Evolutionary conservation across 495 filamentous ascomycete genomes (phyloP).

Genomic region (Penicillium daleae): DNA sequence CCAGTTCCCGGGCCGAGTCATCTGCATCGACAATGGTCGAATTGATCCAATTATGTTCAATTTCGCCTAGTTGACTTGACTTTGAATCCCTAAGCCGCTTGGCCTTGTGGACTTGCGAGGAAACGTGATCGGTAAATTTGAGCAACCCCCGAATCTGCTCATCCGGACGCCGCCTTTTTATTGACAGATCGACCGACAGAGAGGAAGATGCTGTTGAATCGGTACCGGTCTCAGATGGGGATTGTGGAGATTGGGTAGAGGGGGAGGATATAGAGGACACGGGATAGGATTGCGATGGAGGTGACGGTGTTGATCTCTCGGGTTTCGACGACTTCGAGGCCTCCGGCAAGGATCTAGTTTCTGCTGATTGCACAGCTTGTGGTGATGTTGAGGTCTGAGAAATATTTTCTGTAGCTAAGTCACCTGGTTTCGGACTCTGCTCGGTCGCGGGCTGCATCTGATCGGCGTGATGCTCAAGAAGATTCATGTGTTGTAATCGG

Average conservation of each 20-base stretch:
- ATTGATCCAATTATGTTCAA: conserved; percentile 26
- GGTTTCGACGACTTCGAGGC: neutral
- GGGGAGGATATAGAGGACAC: neutral
- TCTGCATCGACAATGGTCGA: conserved; percentile 19
- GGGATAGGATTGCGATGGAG: neutral
- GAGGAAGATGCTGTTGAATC: neutral
- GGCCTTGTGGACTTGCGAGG: conserved; percentile 7
- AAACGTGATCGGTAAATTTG: conserved; percentile 13
- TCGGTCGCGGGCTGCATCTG: neutral
- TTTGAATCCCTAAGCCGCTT: conserved; percentile 15
- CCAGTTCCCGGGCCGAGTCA: conserved; percentile 11
- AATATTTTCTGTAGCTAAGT: neutral
- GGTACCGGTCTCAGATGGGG: conserved; percentile 3
- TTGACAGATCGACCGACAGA: conserved; percentile 11
- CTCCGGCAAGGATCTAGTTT: neutral
- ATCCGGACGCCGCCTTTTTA: conserved; percentile 5
- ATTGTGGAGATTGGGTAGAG: conserved; percentile 3
- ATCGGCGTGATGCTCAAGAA: neutral
- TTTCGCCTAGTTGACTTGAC: conserved; percentile 17
- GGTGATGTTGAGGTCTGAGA: neutral
- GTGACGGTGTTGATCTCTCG: neutral
- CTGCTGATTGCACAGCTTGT: neutral
- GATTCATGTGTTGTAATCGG: conserved; percentile 1
- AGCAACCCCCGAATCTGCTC: conserved; percentile 15
- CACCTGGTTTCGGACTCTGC: neutral